Evolutionary conservation across 83 land plant species (phyloP).

Genomic region (Picea engelmannii): DNA sequence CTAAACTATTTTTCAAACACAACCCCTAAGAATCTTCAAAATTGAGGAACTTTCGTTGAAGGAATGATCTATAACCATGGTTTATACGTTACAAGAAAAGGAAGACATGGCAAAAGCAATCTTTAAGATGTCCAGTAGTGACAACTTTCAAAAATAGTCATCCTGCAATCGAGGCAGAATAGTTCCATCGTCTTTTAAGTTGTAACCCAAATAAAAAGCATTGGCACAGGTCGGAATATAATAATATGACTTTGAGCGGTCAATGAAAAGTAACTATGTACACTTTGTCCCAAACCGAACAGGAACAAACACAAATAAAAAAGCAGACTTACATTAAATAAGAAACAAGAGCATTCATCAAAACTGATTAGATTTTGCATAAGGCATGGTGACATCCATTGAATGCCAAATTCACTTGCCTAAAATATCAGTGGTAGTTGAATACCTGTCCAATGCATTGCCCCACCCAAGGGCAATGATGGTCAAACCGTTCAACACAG

Average conservation of each 20-base stretch:
- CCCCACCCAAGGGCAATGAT: slow-evolving; percentile 96
- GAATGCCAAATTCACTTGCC: not conserved
- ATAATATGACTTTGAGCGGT: not conserved
- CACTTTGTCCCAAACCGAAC: not conserved
- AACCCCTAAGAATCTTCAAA: not conserved
- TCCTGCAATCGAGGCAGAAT: not conserved
- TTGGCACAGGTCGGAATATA: not conserved
- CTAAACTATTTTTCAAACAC: not conserved
- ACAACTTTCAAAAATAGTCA: not conserved
- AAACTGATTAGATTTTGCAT: not conserved
- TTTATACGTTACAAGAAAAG: not conserved
- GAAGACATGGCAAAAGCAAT: not conserved
- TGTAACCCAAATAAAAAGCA: not conserved
- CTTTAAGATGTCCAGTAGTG: not conserved
- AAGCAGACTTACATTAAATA: not conserved
- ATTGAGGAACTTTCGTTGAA: not conserved
- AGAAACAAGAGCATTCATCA: not conserved
- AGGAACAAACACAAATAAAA: not conserved
- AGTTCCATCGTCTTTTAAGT: not conserved
- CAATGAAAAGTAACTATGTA: not conserved
- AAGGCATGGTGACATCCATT: not conserved
- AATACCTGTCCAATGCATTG: slow-evolving; percentile 96
- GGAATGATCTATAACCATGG: not conserved
- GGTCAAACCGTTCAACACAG: slow-evolving; percentile 87
- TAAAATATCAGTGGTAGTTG: not conserved